Conservation (phyloP, 352 stramenopile genomes). For the Pythium guiyangense region DNA sequence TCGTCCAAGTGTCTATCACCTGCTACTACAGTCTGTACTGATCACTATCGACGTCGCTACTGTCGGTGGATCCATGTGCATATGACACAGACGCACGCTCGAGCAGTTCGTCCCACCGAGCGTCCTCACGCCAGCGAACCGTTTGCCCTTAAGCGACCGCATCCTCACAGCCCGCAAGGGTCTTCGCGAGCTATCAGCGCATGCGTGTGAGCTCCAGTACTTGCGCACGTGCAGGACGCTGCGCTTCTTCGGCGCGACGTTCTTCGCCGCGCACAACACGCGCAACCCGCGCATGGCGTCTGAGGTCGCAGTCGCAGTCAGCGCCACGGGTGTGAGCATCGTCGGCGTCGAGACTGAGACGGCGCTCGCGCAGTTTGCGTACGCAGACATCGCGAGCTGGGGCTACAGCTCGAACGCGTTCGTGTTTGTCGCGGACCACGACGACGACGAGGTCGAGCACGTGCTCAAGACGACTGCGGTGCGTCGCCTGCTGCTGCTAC, state of each 20-base stretch:
- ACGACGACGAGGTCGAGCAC: slow-evolving; percentile 34
- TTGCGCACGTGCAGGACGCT: slow-evolving; percentile 52
- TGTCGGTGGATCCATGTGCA: too few species aligned
- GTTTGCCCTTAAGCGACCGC: slow-evolving; percentile 20
- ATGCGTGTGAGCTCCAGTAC: slow-evolving; percentile 46
- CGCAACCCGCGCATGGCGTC: slow-evolving; percentile 35
- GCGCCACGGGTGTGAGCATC: slow-evolving; percentile 56
- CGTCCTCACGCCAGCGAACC: slow-evolving; percentile 46
- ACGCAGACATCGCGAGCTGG: slow-evolving; percentile 71
- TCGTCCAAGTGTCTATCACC: slow-evolving; percentile 13
- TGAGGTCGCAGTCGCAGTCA: slow-evolving; percentile 59
- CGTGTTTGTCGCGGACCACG: slow-evolving; percentile 54
- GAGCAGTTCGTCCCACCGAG: slow-evolving; percentile 25
- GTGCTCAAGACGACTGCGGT: slow-evolving; percentile 48
- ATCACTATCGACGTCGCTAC: too few species aligned
- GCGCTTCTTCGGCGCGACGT: slow-evolving; percentile 68
- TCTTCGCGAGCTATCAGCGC: slow-evolving; percentile 26
- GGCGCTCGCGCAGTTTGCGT: slow-evolving; percentile 56
- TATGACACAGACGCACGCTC: slow-evolving; percentile 17
- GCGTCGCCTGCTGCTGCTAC: not conserved
- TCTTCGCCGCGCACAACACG: slow-evolving; percentile 58
- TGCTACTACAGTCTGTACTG: too few species aligned
- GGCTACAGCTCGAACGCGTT: slow-evolving; percentile 77
- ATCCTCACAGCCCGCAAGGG: slow-evolving; percentile 31
- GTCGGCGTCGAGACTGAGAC: slow-evolving; percentile 55